Evolutionary conservation across 2,329 filamentous ascomycete species (phyloP).

Genomic region (Pyricularia sp.): DNA sequence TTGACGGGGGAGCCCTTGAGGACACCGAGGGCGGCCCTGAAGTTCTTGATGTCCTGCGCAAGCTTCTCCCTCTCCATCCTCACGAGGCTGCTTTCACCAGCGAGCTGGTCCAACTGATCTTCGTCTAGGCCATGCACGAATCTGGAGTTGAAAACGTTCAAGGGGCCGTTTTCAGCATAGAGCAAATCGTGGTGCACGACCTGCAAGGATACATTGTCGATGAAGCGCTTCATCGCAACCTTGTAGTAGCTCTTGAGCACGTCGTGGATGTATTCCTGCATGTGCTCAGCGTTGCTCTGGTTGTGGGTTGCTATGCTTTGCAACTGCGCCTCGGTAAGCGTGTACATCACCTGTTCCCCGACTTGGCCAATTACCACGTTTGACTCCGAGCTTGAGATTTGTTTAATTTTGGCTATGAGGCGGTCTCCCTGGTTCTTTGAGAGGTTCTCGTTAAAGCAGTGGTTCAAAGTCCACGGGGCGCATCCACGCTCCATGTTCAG

Average conservation of each 20-base stretch:
- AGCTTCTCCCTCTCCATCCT: not conserved
- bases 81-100: not conserved
- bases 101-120: not conserved
- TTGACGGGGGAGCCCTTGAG: not conserved
- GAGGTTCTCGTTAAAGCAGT: constrained; percentile 32
- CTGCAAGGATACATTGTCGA: constrained; percentile 40
- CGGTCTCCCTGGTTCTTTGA: constrained; percentile 14
- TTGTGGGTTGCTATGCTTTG: constrained; percentile 10
- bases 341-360: not conserved
- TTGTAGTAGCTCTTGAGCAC: constrained; percentile 48
- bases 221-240: constrained; percentile 44
- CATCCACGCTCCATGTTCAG: constrained; percentile 34
- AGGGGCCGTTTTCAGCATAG: constrained; percentile 6
- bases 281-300: constrained; percentile 10
- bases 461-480: constrained; percentile 35
- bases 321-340: constrained; percentile 14
- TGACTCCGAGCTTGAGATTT: not conserved
- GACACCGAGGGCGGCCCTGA: not conserved
- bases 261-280: constrained; percentile 40
- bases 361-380: no score
- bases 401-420: constrained; percentile 9
- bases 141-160: not conserved
- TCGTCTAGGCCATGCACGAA: not conserved
- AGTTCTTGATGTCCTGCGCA: not conserved
- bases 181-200: constrained; percentile 8